Base-by-base conservation (phyloP, 2,329 filamentous ascomycete species). In the Nemania serpens region DNA sequence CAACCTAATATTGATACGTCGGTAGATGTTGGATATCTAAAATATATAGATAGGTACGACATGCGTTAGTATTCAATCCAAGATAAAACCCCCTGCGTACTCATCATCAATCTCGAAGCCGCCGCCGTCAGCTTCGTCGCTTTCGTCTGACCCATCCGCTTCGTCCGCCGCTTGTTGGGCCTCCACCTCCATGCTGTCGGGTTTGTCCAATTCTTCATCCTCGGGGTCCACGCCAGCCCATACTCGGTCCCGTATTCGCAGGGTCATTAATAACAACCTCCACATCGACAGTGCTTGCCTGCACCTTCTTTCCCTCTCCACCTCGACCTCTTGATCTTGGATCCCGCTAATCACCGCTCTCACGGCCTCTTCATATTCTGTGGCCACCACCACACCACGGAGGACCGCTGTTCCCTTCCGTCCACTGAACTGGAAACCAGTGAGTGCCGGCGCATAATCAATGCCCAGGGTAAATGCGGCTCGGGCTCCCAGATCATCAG, bases 361-460 rank as follows among this genome's bases (percentile, higher is more conserved):
- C 0, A 97, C 81, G 0, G 90, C 93, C 57, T 93, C 91, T 7
- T 79, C 82, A 62, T 88, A 86, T 72, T 94, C 89, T 15, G 76
- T 73, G 0, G 93, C 89, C 1, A 96, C 86, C 0, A 99, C 87
- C 1, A 89, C 84, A 1, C 95, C 95, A 39, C 86, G 84, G 2
- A 95, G 77, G 2, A 97, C 83, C 1, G 95, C 93, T 2, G 92
- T 97, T 15, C 94, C 94, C 58, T 91, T 88, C 2, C 91, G 86
- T 0, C 93, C 93, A 71, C 87, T 88, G 77, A 98, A 99, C 39
- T 89, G 83, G 70, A 98, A 99, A 0, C 94, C 94, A 0, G 89
- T 95, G 5, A 99, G 86, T 0, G 95, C 95, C 34, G 94, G 91
- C 2, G 91, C 91, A 73, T 90, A 96, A 75, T 98, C 93, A 17